phyloP scores from a whole-genome alignment of 495 filamentous ascomycete species.

The Pseudoneurospora amorphoporcata region DNA sequence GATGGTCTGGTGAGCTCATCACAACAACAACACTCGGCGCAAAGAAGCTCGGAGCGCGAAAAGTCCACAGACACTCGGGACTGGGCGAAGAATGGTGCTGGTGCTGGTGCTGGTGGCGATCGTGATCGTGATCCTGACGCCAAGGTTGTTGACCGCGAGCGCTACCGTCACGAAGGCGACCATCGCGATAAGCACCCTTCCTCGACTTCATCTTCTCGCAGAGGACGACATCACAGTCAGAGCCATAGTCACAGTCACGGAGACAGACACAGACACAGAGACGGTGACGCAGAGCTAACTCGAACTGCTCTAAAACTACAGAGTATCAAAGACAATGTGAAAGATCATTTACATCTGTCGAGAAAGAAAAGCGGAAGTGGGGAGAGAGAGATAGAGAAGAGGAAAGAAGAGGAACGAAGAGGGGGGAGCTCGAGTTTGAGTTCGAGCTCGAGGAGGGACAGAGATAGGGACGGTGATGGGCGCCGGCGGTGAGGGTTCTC shows the following conservation, averaged over 20 bases:
- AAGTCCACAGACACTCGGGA: background rate
- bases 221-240: slow-evolving; percentile 38
- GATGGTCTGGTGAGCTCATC: background rate
- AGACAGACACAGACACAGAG: background rate
- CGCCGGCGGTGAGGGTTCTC: background rate
- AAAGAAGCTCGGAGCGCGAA: background rate
- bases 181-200: slow-evolving; percentile 45
- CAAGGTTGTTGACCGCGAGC: slow-evolving; percentile 14
- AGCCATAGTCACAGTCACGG: background rate
- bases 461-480: background rate
- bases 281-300: background rate
- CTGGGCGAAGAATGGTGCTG: background rate
- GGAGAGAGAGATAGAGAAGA: background rate
- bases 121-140: background rate
- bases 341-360: background rate
- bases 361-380: background rate
- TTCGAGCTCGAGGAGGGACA: background rate
- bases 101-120: background rate
- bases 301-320: background rate
- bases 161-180: background rate
- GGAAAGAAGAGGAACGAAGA: background rate
- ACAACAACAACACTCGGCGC: background rate
- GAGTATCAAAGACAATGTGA: background rate
- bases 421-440: no score
- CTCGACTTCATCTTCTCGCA: slow-evolving; percentile 57